Base-by-base conservation (phyloP, 495 filamentous ascomycete species). In the Trichocladium uniseriatum region DNA sequence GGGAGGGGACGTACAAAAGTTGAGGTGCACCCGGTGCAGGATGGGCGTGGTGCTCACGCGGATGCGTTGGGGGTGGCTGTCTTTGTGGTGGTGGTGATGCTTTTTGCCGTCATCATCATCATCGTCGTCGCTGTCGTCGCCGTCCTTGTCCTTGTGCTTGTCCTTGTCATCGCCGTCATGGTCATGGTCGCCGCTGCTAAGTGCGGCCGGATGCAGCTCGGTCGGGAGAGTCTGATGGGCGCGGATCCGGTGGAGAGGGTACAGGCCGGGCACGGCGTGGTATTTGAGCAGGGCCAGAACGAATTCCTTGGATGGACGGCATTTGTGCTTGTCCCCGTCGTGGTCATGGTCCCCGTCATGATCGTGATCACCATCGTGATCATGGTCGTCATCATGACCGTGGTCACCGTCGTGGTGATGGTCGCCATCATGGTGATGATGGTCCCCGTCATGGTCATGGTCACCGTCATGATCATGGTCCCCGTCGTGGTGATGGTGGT, bases 1-100 rank as follows among this genome's bases (percentile, higher is more conserved):
- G n/a, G n/a, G n/a, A n/a, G n/a, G n/a, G n/a, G n/a, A n/a, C 65
- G 73, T 79, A 60, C 79, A 81, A 60, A 84, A 86, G 68, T 96
- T 95, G 50, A 96, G 49, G 11, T 69, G 73, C 29, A 87, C 64
- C 19, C 81, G 34, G 32, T n/a, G 82, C 38, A 71, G 72, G 13
- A 79, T 55, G 31, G 76, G 64, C 18, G 76, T 57, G 14, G 77
- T 72, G 38, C 21, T 35, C 19, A 77, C 71, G 31, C 55, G 45
- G 21, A 83, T 75, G 43, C 80, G 77, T 62, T 95, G 89, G 1
- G 80, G 75, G 29, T 72, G 57, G 35, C 72, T 67, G 43, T 80
- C 80, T 0, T 89, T 71, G 6, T 61, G 43, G 5, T 73, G 58
- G 27, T 73, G 73, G 22, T 73, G 65, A 13, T 86, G 69, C 1